A percentile compares a stretch with the other conserved stretches of the same genome.
Conservation (phyloP, 208 protist species). For the Crithidia expoeki region DNA sequence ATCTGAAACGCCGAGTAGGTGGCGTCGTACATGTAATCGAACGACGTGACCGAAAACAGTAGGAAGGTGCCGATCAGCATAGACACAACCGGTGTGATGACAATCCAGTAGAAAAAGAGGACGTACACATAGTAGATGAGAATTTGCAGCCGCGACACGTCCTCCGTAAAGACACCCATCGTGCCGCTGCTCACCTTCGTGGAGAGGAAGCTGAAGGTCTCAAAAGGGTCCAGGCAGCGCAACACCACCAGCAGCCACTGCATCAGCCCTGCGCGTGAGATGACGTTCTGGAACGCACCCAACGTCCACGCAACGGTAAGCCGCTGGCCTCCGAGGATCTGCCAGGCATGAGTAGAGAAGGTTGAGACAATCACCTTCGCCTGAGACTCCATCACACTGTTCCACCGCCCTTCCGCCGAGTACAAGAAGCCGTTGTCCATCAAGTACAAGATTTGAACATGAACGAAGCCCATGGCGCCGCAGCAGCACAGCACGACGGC, state of each 20-base stretch:
- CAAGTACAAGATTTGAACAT: conserved; percentile 59
- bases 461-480: conserved; percentile 52
- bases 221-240: conserved; percentile 58
- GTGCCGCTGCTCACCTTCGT: conserved; percentile 45
- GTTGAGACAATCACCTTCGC: conserved; percentile 19
- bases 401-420: conserved; percentile 51
- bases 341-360: conserved; percentile 26
- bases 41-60: conserved; percentile 65
- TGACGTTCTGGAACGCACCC: conserved; percentile 2
- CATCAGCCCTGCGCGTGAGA: conserved; percentile 31
- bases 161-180: conserved; percentile 47
- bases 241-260: conserved; percentile 36
- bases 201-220: conserved; percentile 68
- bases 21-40: conserved; percentile 81
- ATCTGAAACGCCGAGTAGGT: conserved; percentile 88
- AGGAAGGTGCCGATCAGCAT: conserved; percentile 81
- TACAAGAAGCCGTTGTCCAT: conserved; percentile 51
- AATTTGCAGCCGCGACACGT: conserved; percentile 50
- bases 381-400: conserved; percentile 66
- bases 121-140: conserved; percentile 71
- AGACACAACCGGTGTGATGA: conserved; percentile 77
- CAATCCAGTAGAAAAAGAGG: conserved; percentile 81
- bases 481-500: conserved; percentile 52
- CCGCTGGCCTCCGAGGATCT: conserved; percentile 36
- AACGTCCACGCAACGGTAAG: conserved; percentile 14